These are phyloP conservation scores for Erysimum cheiranthoides DNA, from an alignment of 345 rosid species.

Conservation along the genomic window DNA sequence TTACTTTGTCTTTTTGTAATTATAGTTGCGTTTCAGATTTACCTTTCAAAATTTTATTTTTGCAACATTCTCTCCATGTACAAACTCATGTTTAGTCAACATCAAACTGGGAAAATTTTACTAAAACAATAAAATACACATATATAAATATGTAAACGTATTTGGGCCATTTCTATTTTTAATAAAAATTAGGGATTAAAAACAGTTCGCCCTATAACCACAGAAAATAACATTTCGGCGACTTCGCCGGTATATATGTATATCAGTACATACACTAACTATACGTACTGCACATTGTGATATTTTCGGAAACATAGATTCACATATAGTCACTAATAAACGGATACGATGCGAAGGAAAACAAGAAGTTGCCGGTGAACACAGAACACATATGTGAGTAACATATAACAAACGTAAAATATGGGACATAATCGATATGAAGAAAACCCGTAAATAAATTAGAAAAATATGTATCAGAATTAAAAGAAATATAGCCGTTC, in stretches of 20 bases:
- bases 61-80: slow-evolving; percentile 23
- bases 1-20: slow-evolving; percentile 55
- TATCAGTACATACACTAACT: too few relatives aligned
- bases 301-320: neutral
- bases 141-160: neutral
- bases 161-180: neutral
- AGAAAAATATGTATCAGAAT: neutral
- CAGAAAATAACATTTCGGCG: too few relatives aligned
- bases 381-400: neutral
- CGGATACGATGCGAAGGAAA: neutral
- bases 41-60: slow-evolving; percentile 33
- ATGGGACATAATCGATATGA: neutral
- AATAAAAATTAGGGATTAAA: too few relatives aligned
- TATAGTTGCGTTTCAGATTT: slow-evolving; percentile 43
- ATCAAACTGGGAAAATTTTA: slow-evolving; percentile 1
- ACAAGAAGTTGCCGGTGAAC: neutral
- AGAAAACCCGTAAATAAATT: neutral
- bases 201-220: too few relatives aligned
- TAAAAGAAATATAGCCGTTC: neutral
- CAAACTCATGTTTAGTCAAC: slow-evolving; percentile 3
- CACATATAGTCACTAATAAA: neutral
- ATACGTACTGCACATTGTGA: neutral
- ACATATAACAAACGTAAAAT: neutral
- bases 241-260: too few relatives aligned
- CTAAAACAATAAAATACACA: slow-evolving; percentile 21